Percentiles rank a stretch among this genome's conserved stretches.
Evolutionary conservation across 2,329 filamentous ascomycete species (phyloP).

Genomic region (Colletotrichum sublineola): DNA sequence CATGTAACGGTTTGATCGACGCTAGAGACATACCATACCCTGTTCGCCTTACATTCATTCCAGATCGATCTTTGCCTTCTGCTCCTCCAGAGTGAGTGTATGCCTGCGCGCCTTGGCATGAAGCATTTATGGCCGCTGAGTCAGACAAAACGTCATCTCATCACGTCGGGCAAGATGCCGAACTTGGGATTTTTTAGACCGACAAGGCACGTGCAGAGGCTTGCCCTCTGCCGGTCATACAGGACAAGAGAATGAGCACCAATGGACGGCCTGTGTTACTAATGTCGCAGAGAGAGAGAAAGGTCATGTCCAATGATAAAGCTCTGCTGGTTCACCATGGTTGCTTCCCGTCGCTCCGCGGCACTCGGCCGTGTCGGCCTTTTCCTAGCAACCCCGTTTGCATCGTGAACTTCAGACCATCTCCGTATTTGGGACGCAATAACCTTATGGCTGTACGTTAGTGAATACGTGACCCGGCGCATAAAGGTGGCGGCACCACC

Average conservation of each 20-base stretch:
- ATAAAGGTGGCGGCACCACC: constrained; percentile 27
- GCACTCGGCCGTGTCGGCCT: background rate
- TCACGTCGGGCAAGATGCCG: constrained; percentile 1
- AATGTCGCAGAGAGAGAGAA: no score
- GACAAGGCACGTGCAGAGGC: background rate
- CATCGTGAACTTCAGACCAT: constrained; percentile 5
- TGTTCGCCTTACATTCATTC: constrained; percentile 2
- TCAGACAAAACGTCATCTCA: constrained; percentile 9
- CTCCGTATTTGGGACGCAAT: constrained; percentile 13
- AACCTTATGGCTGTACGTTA: background rate
- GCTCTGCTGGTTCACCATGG: background rate
- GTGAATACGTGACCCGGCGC: constrained; percentile 19
- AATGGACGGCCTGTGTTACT: background rate
- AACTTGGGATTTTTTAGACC: background rate
- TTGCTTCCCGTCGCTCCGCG: background rate
- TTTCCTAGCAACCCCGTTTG: background rate
- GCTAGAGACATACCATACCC: constrained; percentile 2
- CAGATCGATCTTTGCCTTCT: background rate
- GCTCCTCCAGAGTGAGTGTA: background rate
- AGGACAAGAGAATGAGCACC: no score
- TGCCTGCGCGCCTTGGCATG: constrained; percentile 4
- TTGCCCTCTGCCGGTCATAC: background rate
- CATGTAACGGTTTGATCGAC: constrained; percentile 30
- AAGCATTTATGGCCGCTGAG: background rate
- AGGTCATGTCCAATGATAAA: background rate